A percentile compares a stretch with the other conserved stretches of the same genome.
phyloP scores from a whole-genome alignment of 129 eudicot species.

The Escallonia rubra region DNA sequence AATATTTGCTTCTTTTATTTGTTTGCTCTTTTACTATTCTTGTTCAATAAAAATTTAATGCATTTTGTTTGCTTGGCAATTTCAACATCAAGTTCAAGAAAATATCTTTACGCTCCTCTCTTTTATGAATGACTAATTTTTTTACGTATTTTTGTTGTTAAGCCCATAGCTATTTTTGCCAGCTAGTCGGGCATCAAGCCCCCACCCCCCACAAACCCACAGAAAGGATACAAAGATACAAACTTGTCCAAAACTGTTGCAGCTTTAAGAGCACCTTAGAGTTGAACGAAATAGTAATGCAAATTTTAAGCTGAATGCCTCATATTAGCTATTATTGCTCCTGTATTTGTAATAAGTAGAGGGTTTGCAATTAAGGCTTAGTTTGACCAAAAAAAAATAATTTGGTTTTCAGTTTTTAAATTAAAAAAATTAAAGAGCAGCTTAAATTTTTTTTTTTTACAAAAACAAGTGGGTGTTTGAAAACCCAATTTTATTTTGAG shows the following conservation, averaged over 20 bases:
- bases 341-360: too few relatives aligned
- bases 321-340: too few relatives aligned
- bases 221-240: background rate
- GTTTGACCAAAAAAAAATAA: too few relatives aligned
- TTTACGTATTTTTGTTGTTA: background rate
- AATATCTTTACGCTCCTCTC: background rate
- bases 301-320: too few relatives aligned
- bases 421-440: too few relatives aligned
- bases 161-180: background rate
- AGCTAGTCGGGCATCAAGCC: background rate
- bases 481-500: too few relatives aligned
- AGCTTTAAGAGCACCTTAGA: background rate
- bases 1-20: constrained; percentile 1
- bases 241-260: background rate
- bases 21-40: background rate
- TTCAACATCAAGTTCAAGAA: background rate
- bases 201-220: background rate
- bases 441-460: too few relatives aligned
- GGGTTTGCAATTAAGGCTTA: too few relatives aligned
- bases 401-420: too few relatives aligned
- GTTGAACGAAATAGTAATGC: too few relatives aligned
- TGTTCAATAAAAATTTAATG: background rate
- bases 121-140: background rate
- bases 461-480: too few relatives aligned
- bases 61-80: background rate